Evolutionary conservation across 768 basidiomycete species (phyloP), one percentile per base, ranked within the genome.

Genomic region (Tubosaeta sp.): DNA sequence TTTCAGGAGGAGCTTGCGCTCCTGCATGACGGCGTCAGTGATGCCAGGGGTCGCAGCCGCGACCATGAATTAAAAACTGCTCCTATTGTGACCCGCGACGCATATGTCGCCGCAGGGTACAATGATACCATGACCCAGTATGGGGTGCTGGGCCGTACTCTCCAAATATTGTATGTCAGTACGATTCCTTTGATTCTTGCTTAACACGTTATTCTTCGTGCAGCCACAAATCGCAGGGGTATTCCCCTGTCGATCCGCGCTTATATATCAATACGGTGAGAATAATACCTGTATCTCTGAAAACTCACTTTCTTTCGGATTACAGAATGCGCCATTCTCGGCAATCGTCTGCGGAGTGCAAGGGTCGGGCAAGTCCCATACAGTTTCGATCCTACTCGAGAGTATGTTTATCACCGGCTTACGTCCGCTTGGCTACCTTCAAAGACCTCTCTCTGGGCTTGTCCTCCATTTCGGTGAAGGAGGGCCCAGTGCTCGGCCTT

Each of bases 261-360:
- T 50, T 88, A 0, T 88, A 88, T 58, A 61, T 88, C 10, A 88
- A 88, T 59, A 86, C 85, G 1, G 86, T 84, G 59, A 63, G 72
- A 46, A 35, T 14, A 27, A 43, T 50, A 14, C 22, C 26, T 26
- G 9, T 37, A 16, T 26, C 32, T 16, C 51, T 12, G 2, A 16
- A 37, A 33, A 33, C 31, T 52, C 29, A 51, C 10, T 34, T 6
- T 41, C 27, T 27, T 41, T 47, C 26, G 10, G 31, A 33, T 38
- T 10, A 14, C 53, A 87, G 86, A 88, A 87, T 60, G 75, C 86
- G 0, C 87, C 86, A 0, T 84, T 87, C 59, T 88, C 87, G 0
- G 83, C 86, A 0, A 60, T 88, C n/a, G 77, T 88, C 3, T 89
- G 86, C 48, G 86, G 86, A 0, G 86, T 87, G 0, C 87, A 88